Percentiles rank a stretch among this genome's conserved stretches.
Evolutionary conservation across 495 filamentous ascomycete species (phyloP).

Genomic region (Cairneyella variabilis): DNA sequence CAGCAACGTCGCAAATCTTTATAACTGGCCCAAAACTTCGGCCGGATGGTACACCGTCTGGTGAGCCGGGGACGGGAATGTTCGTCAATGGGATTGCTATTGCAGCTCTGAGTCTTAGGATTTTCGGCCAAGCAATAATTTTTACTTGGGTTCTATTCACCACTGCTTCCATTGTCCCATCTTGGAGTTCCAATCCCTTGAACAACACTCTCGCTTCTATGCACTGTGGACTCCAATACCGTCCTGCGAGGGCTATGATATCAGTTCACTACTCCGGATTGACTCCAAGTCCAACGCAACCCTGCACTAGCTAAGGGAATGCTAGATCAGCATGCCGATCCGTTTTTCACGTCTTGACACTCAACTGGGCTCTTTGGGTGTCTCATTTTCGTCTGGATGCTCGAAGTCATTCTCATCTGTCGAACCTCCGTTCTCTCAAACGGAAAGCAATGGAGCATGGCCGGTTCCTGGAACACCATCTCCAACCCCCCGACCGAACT

Average conservation of each 20-base stretch:
- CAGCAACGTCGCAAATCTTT: background rate
- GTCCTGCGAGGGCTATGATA: background rate
- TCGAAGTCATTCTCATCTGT: background rate
- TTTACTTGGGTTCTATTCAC: constrained; percentile 4
- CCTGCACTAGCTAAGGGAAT: background rate
- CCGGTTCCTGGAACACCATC: constrained; percentile 23
- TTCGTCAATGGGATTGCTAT: background rate
- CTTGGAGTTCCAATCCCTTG: constrained; percentile 5
- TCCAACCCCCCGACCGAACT: background rate
- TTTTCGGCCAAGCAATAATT: constrained; percentile 1
- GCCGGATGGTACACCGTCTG: background rate
- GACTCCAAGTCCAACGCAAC: background rate
- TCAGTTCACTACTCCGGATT: constrained; percentile 5
- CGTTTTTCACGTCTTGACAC: constrained; percentile 3
- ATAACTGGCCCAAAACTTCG: background rate
- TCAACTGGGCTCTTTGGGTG: background rate
- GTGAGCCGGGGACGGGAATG: background rate
- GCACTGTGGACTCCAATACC: constrained; percentile 12
- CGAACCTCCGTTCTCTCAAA: background rate
- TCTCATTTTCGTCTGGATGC: background rate
- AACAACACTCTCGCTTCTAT: background rate
- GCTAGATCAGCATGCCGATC: background rate
- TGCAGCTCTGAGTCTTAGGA: background rate
- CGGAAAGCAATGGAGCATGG: background rate
- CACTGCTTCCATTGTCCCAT: background rate